Conservation (phyloP, 164 flowering plant genomes). For the Vitis rupestris region DNA sequence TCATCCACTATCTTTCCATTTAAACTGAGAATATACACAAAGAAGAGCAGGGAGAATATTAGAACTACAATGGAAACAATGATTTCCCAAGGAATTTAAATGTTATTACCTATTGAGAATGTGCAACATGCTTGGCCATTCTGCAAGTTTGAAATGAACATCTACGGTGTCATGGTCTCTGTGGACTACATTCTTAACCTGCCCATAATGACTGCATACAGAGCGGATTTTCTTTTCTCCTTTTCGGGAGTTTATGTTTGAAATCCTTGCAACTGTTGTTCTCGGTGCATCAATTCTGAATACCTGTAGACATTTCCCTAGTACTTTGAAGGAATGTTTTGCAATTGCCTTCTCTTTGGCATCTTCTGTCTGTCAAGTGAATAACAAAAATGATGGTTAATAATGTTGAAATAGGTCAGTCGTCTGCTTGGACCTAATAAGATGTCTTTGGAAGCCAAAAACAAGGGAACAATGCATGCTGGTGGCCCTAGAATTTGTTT, state of each 20-base stretch:
- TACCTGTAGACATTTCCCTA: slow-evolving; percentile 25
- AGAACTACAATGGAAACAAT: neutral
- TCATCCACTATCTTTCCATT: slow-evolving; percentile 31
- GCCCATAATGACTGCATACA: slow-evolving; percentile 16
- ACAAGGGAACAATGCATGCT: neutral
- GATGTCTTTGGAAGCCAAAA: neutral
- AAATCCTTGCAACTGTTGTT: slow-evolving; percentile 47
- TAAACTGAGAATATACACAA: slow-evolving; percentile 20
- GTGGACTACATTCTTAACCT: neutral
- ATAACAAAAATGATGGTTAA: neutral
- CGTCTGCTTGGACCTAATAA: too few relatives aligned
- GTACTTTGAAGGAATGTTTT: slow-evolving; percentile 21
- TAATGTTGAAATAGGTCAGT: neutral
- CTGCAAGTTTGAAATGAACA: slow-evolving; percentile 27
- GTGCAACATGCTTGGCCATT: slow-evolving; percentile 47
- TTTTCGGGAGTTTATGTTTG: slow-evolving; percentile 3
- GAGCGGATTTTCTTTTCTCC: neutral
- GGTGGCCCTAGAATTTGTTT: too few relatives aligned
- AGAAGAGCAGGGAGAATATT: neutral
- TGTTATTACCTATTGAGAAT: slow-evolving; percentile 41
- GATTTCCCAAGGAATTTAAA: neutral
- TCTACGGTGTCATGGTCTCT: slow-evolving; percentile 21
- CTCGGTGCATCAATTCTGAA: slow-evolving; percentile 42
- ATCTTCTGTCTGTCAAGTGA: slow-evolving; percentile 37
- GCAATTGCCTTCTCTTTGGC: slow-evolving; percentile 49